Conservation (phyloP, 2,329 filamentous ascomycete species). For the Trichothecium sympodiale region DNA sequence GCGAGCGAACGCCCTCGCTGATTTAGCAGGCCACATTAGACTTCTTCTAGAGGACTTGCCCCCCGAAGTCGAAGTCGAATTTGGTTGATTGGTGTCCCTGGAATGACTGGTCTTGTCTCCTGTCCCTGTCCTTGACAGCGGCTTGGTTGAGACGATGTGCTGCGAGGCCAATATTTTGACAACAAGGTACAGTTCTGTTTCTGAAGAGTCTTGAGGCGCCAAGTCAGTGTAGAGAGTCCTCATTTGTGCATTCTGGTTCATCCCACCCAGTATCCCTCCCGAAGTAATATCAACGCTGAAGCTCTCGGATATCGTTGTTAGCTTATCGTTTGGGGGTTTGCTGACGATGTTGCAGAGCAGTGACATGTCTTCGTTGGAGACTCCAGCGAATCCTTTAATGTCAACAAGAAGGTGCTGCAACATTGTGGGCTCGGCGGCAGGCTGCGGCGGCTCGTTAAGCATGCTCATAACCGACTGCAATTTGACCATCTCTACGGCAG, state of each 20-base stretch:
- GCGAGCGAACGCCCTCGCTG: conserved; percentile 42
- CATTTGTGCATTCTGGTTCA: conserved; percentile 55
- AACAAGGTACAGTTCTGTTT: conserved; percentile 70
- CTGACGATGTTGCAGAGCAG: conserved; percentile 69
- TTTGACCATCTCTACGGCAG: conserved; percentile 79
- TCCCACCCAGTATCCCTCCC: conserved; percentile 56
- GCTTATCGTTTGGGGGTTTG: conserved; percentile 51
- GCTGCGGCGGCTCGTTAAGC: conserved; percentile 68
- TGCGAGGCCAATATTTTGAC: conserved; percentile 62
- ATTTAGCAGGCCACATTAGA: conserved; percentile 56
- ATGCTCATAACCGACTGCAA: conserved; percentile 95
- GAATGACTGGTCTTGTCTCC: conserved; percentile 27
- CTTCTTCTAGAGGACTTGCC: conserved; percentile 46
- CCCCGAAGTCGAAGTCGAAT: conserved; percentile 34
- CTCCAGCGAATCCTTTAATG: conserved; percentile 69
- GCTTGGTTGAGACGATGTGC: conserved; percentile 33
- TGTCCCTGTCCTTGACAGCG: conserved; percentile 40
- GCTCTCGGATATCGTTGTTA: conserved; percentile 67
- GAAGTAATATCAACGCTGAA: conserved; percentile 70
- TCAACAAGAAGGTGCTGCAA: conserved; percentile 78
- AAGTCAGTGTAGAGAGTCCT: conserved; percentile 85
- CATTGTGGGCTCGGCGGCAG: conserved; percentile 54
- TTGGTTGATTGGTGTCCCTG: conserved; percentile 26
- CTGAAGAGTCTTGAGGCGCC: conserved; percentile 61
- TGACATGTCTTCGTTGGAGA: conserved; percentile 62